These are phyloP conservation scores for Orbilia quercus DNA, from an alignment of 2,329 filamentous ascomycete species.

Conservation along the genomic window DNA sequence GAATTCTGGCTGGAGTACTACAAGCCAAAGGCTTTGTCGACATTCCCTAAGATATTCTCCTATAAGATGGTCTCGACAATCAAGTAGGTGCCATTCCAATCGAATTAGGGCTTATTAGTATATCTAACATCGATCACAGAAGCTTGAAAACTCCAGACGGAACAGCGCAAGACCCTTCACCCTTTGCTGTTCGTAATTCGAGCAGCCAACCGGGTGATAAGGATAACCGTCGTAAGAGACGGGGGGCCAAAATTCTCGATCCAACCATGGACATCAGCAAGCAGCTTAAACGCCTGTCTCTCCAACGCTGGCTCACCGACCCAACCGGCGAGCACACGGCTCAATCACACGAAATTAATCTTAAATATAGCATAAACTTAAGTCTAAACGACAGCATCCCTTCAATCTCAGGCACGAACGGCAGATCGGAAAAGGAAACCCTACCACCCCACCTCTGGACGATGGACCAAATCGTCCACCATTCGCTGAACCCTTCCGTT, in stretches of 20 bases:
- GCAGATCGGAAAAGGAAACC: constrained; percentile 36
- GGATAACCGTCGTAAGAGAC: constrained; percentile 36
- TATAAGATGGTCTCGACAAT: constrained; percentile 92
- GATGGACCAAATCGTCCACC: constrained; percentile 83
- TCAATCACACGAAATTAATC: constrained; percentile 62
- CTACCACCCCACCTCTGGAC: constrained; percentile 70
- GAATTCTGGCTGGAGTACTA: constrained; percentile 96
- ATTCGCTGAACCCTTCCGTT: constrained; percentile 86
- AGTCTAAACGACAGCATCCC: constrained; percentile 53
- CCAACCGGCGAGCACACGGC: constrained; percentile 63
- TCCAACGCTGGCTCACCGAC: constrained; percentile 71
- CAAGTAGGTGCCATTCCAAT: constrained; percentile 78
- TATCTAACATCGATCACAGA: constrained; percentile 22
- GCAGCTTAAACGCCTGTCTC: constrained; percentile 66
- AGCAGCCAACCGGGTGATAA: constrained; percentile 58
- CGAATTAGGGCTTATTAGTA: neutral
- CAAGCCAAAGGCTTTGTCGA: constrained; percentile 84
- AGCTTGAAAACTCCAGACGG: constrained; percentile 78
- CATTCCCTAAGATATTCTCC: constrained; percentile 89
- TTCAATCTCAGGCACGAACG: constrained; percentile 33
- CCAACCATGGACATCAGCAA: constrained; percentile 40
- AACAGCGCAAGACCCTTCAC: constrained; percentile 87
- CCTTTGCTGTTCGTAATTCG: constrained; percentile 69
- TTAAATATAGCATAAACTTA: constrained; percentile 45
- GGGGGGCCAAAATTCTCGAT: constrained; percentile 35